Base-by-base conservation (phyloP, 176 grass and related monocot species). In the Carex cristatella region DNA sequence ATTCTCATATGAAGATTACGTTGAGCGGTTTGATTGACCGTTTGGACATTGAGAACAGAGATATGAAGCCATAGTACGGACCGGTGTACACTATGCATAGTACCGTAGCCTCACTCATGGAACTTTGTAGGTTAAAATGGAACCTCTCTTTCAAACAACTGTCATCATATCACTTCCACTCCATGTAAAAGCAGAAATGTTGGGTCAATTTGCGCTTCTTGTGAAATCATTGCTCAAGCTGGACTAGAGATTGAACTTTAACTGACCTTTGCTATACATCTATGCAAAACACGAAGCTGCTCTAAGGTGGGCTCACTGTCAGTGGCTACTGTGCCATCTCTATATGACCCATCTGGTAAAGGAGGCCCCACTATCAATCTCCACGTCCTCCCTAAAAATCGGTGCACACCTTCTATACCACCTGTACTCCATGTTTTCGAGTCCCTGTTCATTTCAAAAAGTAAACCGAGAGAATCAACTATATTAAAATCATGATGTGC, bases 351-450 rank as follows among this genome's bases (percentile, higher is more conserved):
- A 93, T 94, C 89, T 10, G 76, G 55, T 85, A 90, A 91, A 77
- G 91, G 84, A 69, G 91, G 42, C 31, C 92, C 95, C 60, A 98
- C 91, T 74, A 93, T 84, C 59, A 98, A 88, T 71, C 95, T 98
- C 95, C 95, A 98, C 56, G 89, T 94, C 81, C 95, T 94, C 65
- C 87, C 91, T n/a, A 98, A 87, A 90, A 94, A 98, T 65, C 92
- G 85, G 87, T 98, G 95, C 46, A 94, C 95, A 2, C 95, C 95
- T 90, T 98, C 95, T 72, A 98, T 98, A 78, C 95, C 95, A 44
- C 95, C 92, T 40, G 95, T 93, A 75, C 85, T 98, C 95, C 95
- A 98, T 85, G 92, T 93, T 86, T 98, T 98, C 16, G 95, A 94
- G 86, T 98, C 95, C 85, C 95, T 98, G 18, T 59, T 76, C 72